phyloP scores from a whole-genome alignment of 129 eudicot species.

The Pittosporum tobira region DNA sequence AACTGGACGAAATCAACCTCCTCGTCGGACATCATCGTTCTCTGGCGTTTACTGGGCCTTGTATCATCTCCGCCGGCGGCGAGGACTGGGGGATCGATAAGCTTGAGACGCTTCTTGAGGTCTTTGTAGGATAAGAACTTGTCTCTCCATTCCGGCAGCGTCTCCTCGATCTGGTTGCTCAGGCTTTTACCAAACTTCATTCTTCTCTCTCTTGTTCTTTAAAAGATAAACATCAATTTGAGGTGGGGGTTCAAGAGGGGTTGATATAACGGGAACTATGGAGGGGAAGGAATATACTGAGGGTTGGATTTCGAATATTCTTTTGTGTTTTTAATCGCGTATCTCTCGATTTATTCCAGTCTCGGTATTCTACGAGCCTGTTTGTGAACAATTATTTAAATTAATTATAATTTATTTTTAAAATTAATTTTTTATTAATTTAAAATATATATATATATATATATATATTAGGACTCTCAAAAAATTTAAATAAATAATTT shows the following conservation, averaged over 20 bases:
- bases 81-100: conserved; percentile 33
- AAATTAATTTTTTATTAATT: too few species aligned
- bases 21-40: conserved; percentile 29
- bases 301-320: conserved; percentile 33
- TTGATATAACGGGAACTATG: not conserved
- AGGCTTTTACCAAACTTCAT: conserved; percentile 93
- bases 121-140: conserved; percentile 88
- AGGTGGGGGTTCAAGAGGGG: not conserved
- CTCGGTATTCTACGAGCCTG: too few species aligned
- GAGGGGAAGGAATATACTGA: conserved; percentile 23
- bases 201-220: not conserved
- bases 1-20: conserved; percentile 58
- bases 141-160: conserved; percentile 86
- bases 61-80: conserved; percentile 3
- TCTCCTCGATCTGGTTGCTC: conserved; percentile 72
- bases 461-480: too few species aligned
- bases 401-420: too few species aligned
- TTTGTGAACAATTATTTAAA: too few species aligned
- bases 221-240: not conserved
- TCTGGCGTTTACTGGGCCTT: conserved; percentile 30
- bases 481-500: too few species aligned
- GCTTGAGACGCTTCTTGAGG: conserved; percentile 62
- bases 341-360: conserved; percentile 15
- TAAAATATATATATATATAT: too few species aligned
- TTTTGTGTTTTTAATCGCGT: not conserved